A percentile compares a stretch with the other conserved stretches of the same genome.
These are phyloP conservation scores for Canna indica DNA, from an alignment of 176 grass and related monocot genomes.

Conservation along the genomic window DNA sequence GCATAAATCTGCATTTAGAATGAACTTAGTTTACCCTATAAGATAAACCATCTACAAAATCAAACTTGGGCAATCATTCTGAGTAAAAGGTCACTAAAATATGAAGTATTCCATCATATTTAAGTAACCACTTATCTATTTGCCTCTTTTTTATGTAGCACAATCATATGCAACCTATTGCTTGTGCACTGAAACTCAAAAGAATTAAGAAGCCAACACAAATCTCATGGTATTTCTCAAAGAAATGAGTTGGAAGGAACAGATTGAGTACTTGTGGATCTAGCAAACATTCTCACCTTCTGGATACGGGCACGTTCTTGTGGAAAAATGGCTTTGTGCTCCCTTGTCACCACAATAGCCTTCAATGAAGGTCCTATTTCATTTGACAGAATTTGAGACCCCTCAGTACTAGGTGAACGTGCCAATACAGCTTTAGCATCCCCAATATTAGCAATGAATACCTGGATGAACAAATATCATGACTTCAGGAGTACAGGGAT, in stretches of 20 bases:
- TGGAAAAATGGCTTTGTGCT: constrained; percentile 97
- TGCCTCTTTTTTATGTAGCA: background rate
- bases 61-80: too few species aligned
- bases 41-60: too few species aligned
- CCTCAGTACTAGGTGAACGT: constrained; percentile 32
- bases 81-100: background rate
- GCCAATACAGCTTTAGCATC: constrained; percentile 94
- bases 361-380: constrained; percentile 33
- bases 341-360: constrained; percentile 95
- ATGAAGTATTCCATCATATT: background rate
- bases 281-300: constrained; percentile 30
- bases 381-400: constrained; percentile 11
- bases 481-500: background rate
- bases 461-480: constrained; percentile 29
- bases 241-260: background rate
- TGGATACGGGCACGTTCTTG: constrained; percentile 74
- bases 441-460: constrained; percentile 77
- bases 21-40: too few species aligned
- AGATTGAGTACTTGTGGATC: background rate
- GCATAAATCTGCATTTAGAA: too few species aligned
- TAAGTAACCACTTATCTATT: background rate
- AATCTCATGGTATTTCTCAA: background rate
- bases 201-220: too few species aligned
- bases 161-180: background rate
- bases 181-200: too few species aligned